Evolutionary conservation across 768 basidiomycete species (phyloP).

Genomic region (Boletus huronensis): DNA sequence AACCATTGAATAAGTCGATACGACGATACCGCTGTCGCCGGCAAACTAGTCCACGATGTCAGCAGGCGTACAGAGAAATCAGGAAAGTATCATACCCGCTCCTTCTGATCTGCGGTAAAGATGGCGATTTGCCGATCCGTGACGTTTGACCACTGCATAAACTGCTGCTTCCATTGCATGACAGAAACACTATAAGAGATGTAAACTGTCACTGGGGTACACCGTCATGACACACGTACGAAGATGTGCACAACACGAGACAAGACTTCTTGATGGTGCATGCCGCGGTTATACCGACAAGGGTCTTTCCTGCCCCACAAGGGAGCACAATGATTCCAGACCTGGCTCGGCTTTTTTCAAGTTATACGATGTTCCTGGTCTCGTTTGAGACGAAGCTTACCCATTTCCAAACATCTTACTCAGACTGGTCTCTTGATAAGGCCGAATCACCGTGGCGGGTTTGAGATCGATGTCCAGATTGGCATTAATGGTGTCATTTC

Average conservation of each 20-base stretch:
- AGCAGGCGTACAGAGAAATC: neutral
- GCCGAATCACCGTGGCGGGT: slow-evolving; percentile 93
- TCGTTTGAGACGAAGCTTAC: slow-evolving; percentile 38
- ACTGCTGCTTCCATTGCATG: slow-evolving; percentile 99
- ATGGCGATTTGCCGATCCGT: slow-evolving; percentile 95
- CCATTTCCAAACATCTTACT: slow-evolving; percentile 99
- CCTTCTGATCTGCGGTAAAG: slow-evolving; percentile 97
- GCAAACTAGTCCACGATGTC: slow-evolving; percentile 61
- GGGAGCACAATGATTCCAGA: slow-evolving; percentile 98
- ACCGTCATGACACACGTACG: slow-evolving; percentile 50
- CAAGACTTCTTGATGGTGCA: slow-evolving; percentile 99
- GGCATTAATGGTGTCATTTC: slow-evolving; percentile 93
- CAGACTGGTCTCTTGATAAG: slow-evolving; percentile 97
- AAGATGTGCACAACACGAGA: slow-evolving; percentile 94
- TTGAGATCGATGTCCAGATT: slow-evolving; percentile 99
- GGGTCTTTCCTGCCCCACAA: slow-evolving; percentile 97
- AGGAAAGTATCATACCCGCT: slow-evolving; percentile 58
- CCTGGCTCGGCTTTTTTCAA: slow-evolving; percentile 73
- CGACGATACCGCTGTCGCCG: slow-evolving; percentile 95
- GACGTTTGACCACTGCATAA: slow-evolving; percentile 98
- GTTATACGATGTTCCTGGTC: neutral
- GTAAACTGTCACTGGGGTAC: slow-evolving; percentile 3
- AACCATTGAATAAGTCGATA: slow-evolving; percentile 99
- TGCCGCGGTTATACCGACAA: slow-evolving; percentile 99
- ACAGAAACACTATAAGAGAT: slow-evolving; percentile 66